These are phyloP conservation scores for Rhizopogon vesiculosus DNA, from an alignment of 768 basidiomycete species.

Conservation along the genomic window DNA sequence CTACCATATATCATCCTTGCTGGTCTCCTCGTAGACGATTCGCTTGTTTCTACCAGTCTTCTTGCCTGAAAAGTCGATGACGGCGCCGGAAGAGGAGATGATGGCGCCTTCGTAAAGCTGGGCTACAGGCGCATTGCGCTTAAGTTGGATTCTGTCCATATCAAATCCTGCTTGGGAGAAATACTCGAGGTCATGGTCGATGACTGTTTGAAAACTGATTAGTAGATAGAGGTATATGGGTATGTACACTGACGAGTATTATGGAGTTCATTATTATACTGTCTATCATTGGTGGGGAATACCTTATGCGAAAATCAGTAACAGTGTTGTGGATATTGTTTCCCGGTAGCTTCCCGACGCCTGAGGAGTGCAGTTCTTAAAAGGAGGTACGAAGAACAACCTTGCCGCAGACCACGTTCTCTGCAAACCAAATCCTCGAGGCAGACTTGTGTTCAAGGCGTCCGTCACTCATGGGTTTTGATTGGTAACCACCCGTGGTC, in stretches of 20 bases:
- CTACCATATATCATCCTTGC: conserved; percentile 99
- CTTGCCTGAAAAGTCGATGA: conserved; percentile 99
- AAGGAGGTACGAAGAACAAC: too few relatives aligned
- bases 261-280: conserved; percentile 50
- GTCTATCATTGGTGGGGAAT: background rate
- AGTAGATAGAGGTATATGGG: conserved; percentile 3
- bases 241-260: conserved; percentile 47
- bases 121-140: conserved; percentile 88
- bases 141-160: conserved; percentile 95
- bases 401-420: too few relatives aligned
- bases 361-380: too few relatives aligned
- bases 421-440: too few relatives aligned
- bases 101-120: conserved; percentile 97
- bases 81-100: conserved; percentile 90
- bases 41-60: conserved; percentile 99
- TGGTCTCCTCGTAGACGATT: conserved; percentile 95
- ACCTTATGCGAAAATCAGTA: background rate
- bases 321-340: too few relatives aligned
- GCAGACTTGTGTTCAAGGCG: too few relatives aligned
- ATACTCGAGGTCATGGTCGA: conserved; percentile 90
- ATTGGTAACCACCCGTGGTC: too few relatives aligned
- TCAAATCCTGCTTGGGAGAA: conserved; percentile 99
- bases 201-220: conserved; percentile 47
- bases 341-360: too few relatives aligned
- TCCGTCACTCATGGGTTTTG: too few relatives aligned